Evolutionary conservation across 352 stramenopile genomes (phyloP).

Genomic region (Phytophthora tentaculata): DNA sequence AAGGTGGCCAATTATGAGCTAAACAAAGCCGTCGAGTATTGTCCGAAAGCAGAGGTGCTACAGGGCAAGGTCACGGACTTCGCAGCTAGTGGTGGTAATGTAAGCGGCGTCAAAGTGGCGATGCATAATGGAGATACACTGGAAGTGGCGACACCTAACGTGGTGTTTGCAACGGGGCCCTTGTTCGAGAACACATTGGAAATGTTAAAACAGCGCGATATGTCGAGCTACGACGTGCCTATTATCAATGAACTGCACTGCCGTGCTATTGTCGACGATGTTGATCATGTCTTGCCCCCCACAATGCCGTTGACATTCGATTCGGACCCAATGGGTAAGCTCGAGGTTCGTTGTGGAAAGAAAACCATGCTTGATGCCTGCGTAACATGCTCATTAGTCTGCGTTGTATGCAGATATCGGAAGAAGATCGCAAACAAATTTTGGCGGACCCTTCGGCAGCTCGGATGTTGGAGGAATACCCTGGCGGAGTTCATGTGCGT

Average conservation of each 20-base stretch:
- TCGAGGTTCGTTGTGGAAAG: slow-evolving; percentile 43
- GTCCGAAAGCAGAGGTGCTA: slow-evolving; percentile 57
- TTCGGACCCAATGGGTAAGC: slow-evolving; percentile 67
- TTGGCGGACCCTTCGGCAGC: slow-evolving; percentile 40
- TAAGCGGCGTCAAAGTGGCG: slow-evolving; percentile 64
- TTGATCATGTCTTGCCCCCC: slow-evolving; percentile 51
- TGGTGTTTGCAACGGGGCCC: slow-evolving; percentile 77
- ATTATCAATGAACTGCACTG: slow-evolving; percentile 83
- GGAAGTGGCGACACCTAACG: slow-evolving; percentile 63
- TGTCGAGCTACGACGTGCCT: slow-evolving; percentile 62
- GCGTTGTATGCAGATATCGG: slow-evolving; percentile 48
- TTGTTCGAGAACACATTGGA: slow-evolving; percentile 70
- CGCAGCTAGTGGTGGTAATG: slow-evolving; percentile 46
- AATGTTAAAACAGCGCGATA: slow-evolving; percentile 56
- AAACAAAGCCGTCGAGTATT: slow-evolving; percentile 69
- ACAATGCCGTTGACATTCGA: slow-evolving; percentile 78
- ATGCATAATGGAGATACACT: slow-evolving; percentile 57
- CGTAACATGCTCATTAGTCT: too few species aligned
- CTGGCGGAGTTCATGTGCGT: slow-evolving; percentile 72
- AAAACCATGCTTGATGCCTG: not conserved
- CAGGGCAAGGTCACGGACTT: slow-evolving; percentile 73
- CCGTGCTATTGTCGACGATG: slow-evolving; percentile 71
- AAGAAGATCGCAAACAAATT: slow-evolving; percentile 53
- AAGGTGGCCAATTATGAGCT: slow-evolving; percentile 77
- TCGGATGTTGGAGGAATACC: slow-evolving; percentile 66